phyloP scores from a whole-genome alignment of 1,284 basidiomycete species.

The Papiliotrema fonsecae region DNA sequence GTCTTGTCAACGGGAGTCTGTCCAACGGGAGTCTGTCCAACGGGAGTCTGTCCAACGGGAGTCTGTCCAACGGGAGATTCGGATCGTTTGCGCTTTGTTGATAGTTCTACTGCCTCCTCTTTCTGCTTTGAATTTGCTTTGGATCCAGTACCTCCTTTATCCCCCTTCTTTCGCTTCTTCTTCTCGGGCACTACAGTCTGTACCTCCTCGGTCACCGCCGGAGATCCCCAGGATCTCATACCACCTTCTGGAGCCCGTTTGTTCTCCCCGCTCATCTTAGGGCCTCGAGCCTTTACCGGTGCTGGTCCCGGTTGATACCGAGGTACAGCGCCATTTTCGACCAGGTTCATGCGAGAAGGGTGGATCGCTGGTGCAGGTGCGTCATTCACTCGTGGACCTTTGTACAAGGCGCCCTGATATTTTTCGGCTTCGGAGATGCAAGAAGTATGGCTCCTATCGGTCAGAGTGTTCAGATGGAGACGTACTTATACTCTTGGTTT shows the following conservation, averaged over 20 bases:
- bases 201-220: conserved; percentile 15
- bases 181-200: conserved; percentile 19
- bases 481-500: conserved; percentile 64
- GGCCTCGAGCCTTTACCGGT: conserved; percentile 5
- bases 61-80: conserved; percentile 16
- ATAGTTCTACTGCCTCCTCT: neutral
- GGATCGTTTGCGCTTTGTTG: conserved; percentile 18
- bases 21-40: neutral
- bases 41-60: too few species aligned
- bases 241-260: conserved; percentile 22
- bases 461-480: conserved; percentile 10
- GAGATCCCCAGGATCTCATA: conserved; percentile 45
- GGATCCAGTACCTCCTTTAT: conserved; percentile 46
- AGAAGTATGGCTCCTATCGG: conserved; percentile 58
- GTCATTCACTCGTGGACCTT: conserved; percentile 61
- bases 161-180: conserved; percentile 44
- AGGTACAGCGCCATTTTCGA: neutral
- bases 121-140: conserved; percentile 43
- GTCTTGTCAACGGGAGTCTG: conserved; percentile 21
- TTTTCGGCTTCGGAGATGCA: conserved; percentile 88
- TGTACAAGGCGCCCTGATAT: conserved; percentile 80
- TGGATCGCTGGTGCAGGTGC: conserved; percentile 1
- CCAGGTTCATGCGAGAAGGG: conserved; percentile 25
- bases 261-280: conserved; percentile 32
- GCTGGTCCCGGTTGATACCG: conserved; percentile 5